Percentiles rank a stretch among this genome's conserved stretches.
phyloP scores from a whole-genome alignment of 805 yeast species.

The Citeromyces matritensis region DNA sequence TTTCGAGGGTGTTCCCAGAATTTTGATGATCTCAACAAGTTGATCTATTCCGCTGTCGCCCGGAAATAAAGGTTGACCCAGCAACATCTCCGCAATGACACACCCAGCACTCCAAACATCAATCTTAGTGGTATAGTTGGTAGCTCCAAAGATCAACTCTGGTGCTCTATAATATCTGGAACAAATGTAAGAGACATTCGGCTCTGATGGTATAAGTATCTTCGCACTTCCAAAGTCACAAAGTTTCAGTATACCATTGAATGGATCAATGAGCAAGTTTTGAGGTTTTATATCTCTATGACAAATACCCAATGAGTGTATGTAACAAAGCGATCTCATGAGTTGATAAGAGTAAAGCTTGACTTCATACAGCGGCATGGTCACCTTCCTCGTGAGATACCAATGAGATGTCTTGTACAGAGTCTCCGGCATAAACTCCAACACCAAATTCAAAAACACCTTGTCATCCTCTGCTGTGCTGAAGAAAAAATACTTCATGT shows the following conservation, averaged over 20 bases:
- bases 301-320: slow-evolving; percentile 67
- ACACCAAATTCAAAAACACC: slow-evolving; percentile 73
- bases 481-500: slow-evolving; percentile 76
- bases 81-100: slow-evolving; percentile 90
- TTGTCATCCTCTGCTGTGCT: slow-evolving; percentile 64
- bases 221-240: slow-evolving; percentile 98
- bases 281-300: slow-evolving; percentile 93
- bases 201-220: slow-evolving; percentile 76
- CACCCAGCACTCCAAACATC: slow-evolving; percentile 98
- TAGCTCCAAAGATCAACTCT: slow-evolving; percentile 92
- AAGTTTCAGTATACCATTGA: slow-evolving; percentile 69
- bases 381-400: slow-evolving; percentile 54
- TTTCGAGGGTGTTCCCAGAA: slow-evolving; percentile 86
- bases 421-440: slow-evolving; percentile 94
- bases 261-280: slow-evolving; percentile 76
- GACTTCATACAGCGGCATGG: slow-evolving; percentile 84
- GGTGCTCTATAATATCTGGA: slow-evolving; percentile 97
- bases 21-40: slow-evolving; percentile 89
- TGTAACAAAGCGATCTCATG: slow-evolving; percentile 63
- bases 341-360: slow-evolving; percentile 73
- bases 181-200: slow-evolving; percentile 92
- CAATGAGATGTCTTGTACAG: slow-evolving; percentile 81
- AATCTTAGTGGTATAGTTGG: slow-evolving; percentile 90
- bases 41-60: slow-evolving; percentile 98
- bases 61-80: slow-evolving; percentile 95